Conservation (phyloP, 2,329 filamentous ascomycete species). For the Sporothrix globosa region DNA sequence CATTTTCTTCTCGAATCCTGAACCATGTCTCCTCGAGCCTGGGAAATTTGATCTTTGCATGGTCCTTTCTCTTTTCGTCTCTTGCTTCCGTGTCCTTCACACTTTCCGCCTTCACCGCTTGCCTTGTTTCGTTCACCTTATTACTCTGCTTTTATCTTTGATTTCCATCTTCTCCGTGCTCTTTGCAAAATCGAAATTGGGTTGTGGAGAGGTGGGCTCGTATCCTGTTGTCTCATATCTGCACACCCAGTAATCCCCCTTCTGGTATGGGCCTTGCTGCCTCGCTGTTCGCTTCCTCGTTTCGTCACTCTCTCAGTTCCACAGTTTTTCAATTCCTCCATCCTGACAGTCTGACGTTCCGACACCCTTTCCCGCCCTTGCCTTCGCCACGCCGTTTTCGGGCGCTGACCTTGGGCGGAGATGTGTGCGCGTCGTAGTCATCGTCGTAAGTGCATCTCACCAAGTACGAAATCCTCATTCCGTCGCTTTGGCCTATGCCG, state of each 20-base stretch:
- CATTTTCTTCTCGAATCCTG: constrained; percentile 23
- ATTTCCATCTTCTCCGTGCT: neutral
- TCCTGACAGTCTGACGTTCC: neutral
- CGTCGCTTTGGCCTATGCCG: constrained; percentile 11
- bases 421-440: neutral
- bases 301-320: neutral
- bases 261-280: neutral
- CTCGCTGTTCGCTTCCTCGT: constrained; percentile 8
- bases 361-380: neutral
- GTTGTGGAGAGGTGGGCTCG: constrained; percentile 1
- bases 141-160: neutral
- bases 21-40: constrained; percentile 8
- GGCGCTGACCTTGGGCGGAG: neutral
- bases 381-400: constrained; percentile 19
- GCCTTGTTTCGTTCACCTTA: neutral
- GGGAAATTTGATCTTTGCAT: constrained; percentile 8
- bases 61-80: neutral
- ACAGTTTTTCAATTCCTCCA: neutral
- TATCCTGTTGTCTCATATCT: neutral
- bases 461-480: neutral
- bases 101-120: constrained; percentile 5
- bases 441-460: neutral
- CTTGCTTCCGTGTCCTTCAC: neutral
- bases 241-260: neutral
- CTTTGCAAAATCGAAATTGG: neutral